Evolutionary conservation across 2,329 filamentous ascomycete species (phyloP).

Genomic region (Xylariales sp.): DNA sequence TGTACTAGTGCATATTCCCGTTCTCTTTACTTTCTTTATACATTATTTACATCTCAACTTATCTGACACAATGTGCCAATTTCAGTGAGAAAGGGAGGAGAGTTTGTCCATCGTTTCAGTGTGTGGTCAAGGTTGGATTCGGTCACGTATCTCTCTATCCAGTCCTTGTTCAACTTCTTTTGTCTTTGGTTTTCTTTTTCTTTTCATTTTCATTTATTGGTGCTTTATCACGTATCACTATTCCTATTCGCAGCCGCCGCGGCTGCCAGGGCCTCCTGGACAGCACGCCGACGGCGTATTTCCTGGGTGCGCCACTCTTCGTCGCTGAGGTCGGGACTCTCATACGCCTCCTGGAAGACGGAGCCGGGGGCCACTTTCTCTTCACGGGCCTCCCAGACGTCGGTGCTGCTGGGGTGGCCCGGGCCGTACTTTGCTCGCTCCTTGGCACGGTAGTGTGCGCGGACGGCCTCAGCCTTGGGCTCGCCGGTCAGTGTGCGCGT

Average conservation of each 20-base stretch:
- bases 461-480: conserved; percentile 57
- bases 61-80: too few relatives aligned
- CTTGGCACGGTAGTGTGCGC: conserved; percentile 64
- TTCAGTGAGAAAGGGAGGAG: too few relatives aligned
- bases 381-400: conserved; percentile 78
- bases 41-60: too few relatives aligned
- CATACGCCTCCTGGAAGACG: conserved; percentile 39
- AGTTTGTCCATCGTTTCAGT: too few relatives aligned
- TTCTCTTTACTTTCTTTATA: too few relatives aligned
- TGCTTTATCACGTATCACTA: too few relatives aligned
- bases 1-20: too few relatives aligned
- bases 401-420: conserved; percentile 71
- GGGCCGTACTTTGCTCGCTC: conserved; percentile 59
- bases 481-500: conserved; percentile 59
- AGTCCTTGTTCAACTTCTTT: too few relatives aligned
- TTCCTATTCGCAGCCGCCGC: conserved; percentile 8
- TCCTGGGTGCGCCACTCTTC: conserved; percentile 36
- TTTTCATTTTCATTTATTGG: too few relatives aligned
- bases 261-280: conserved; percentile 14
- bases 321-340: conserved; percentile 32
- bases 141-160: too few relatives aligned
- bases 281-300: conserved; percentile 19
- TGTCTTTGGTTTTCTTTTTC: too few relatives aligned
- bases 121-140: too few relatives aligned
- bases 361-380: conserved; percentile 49